Evolutionary conservation across 768 basidiomycete genomes (phyloP), one percentile per base, ranked within the genome.

Genomic region (Mycena galopus): DNA sequence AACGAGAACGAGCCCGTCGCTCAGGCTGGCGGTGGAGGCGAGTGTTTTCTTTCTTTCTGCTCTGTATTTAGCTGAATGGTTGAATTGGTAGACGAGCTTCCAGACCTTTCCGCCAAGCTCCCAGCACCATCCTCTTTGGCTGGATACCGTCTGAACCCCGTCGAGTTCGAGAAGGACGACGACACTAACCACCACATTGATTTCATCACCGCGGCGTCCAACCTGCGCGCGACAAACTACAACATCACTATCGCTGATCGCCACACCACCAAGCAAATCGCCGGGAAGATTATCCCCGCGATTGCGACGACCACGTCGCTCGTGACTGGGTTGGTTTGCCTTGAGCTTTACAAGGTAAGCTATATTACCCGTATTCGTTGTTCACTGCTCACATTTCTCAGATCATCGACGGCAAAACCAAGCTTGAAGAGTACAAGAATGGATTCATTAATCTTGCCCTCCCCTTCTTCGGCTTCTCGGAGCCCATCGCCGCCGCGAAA

Each of bases 91-190:
- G 90, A 84, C 67, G 90, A 93, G 59, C 77, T 86, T 9, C 83
- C 86, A 9, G 88, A 88, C 21, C 82, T 95, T 64, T 78, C 89
- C 60, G 88, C 91, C 74, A 88, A 92, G 73, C 85, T 99, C 25
- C 98, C 98, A 27, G 82, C 93, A 21, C 97, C 98, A 0, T 95
- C 96, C 3, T 94, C 95, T 21, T 85, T 99, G 50, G 97, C 93
- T 60, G 98, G 98, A n/a, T 99, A 97, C 85, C 93, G 98, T 65
- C 89, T 99, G 58, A 94, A 87, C 62, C 95, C 97, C 3, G 97
- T 97, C 60, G 96, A 98, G 78, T 99, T 99, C 75, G 98, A 99
- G 87, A 99, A 99, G 85, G 98, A 99, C 78, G 97, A 99, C 77
- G 98, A 99, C 79, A 90, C 93, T 61, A 99, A 99, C 83, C 91